A percentile compares a stretch with the other conserved stretches of the same genome.
Evolutionary conservation across 2,329 filamentous ascomycete genomes (phyloP).

Genomic region (Fusarium guadeloupense): DNA sequence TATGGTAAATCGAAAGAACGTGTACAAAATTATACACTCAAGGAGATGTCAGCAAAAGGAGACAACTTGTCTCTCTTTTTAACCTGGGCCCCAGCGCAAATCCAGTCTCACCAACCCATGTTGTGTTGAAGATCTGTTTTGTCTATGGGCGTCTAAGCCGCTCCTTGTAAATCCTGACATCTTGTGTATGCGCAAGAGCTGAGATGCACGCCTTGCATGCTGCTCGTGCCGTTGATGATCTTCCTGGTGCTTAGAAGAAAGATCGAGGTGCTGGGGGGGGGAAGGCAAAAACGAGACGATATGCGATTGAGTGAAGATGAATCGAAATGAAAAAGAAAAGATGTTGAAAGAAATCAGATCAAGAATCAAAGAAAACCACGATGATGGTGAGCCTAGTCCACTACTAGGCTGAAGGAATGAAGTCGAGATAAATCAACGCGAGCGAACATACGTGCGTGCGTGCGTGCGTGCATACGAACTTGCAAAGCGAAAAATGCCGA

Average conservation of each 20-base stretch:
- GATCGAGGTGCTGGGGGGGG: background rate
- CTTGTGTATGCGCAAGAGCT: background rate
- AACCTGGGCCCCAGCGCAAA: slow-evolving; percentile 12
- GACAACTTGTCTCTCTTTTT: slow-evolving; percentile 7
- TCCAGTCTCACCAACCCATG: slow-evolving; percentile 14
- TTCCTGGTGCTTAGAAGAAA: background rate
- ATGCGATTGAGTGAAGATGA: no score
- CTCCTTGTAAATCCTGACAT: slow-evolving; percentile 1
- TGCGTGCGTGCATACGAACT: slow-evolving; percentile 7
- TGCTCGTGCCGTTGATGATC: background rate
- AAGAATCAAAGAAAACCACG: background rate
- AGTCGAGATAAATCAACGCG: background rate
- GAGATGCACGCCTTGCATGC: slow-evolving; percentile 10
- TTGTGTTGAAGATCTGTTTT: slow-evolving; percentile 8
- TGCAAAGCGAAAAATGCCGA: slow-evolving; percentile 2
- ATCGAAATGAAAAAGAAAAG: slow-evolving; percentile 1
- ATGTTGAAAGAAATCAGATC: background rate
- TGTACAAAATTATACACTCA: slow-evolving; percentile 14
- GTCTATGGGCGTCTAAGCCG: slow-evolving; percentile 10
- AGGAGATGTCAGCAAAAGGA: background rate
- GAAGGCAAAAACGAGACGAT: background rate
- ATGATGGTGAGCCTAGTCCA: slow-evolving; percentile 4
- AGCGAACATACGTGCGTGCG: slow-evolving; percentile 3
- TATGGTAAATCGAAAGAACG: background rate
- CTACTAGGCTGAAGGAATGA: background rate